Conservation (phyloP, 176 grass and related monocot genomes). For the Oryza meyeriana region DNA sequence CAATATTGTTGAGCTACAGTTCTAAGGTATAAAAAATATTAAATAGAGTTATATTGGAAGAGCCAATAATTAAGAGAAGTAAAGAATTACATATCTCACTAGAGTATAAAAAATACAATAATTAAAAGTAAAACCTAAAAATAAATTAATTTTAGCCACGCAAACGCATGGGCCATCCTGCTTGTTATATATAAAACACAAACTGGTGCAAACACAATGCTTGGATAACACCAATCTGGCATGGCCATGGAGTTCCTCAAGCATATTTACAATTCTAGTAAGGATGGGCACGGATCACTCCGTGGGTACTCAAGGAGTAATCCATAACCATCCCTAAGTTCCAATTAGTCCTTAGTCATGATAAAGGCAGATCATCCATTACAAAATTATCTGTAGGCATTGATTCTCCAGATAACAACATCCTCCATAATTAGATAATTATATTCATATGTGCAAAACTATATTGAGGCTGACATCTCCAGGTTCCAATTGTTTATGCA, state of each 20-base stretch:
- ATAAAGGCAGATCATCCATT: not conserved
- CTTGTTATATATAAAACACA: no score
- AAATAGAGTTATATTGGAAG: no score
- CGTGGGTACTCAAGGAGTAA: not conserved
- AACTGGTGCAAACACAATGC: not conserved
- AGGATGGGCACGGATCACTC: not conserved
- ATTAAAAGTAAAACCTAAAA: no score
- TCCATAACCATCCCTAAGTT: not conserved
- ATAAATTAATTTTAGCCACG: no score
- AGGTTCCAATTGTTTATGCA: not conserved
- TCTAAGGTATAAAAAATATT: no score
- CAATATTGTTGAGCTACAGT: no score
- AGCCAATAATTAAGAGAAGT: no score
- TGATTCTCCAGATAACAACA: not conserved
- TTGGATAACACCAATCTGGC: not conserved
- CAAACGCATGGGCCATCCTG: no score
- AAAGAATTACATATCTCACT: no score
- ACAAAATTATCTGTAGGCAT: not conserved
- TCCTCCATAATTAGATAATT: not conserved
- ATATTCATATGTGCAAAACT: not conserved
- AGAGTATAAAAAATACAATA: no score
- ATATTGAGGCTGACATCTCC: not conserved
- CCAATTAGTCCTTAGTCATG: not conserved
- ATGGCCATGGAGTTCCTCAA: not conserved
- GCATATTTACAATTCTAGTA: not conserved